These are phyloP conservation scores for Phytophthora quininea DNA, from an alignment of 352 stramenopile species.

Conservation along the genomic window DNA sequence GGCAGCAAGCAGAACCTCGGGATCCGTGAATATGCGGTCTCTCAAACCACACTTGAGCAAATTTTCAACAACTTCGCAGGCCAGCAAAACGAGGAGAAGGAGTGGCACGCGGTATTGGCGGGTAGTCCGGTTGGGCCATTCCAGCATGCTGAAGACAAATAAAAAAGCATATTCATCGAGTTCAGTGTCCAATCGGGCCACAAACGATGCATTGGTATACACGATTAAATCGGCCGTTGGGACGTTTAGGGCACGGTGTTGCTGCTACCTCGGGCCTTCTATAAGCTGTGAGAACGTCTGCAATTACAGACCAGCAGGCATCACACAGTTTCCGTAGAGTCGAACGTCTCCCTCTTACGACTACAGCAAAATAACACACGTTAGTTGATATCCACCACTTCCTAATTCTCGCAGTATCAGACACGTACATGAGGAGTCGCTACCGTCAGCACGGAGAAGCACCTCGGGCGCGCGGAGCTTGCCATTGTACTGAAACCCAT, in stretches of 20 bases:
- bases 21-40: conserved; percentile 89
- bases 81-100: conserved; percentile 75
- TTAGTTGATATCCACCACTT: not conserved
- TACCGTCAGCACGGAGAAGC: conserved; percentile 64
- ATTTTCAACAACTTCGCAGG: conserved; percentile 93
- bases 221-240: conserved; percentile 14
- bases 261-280: not conserved
- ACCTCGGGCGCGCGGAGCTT: conserved; percentile 90
- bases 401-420: not conserved
- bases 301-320: conserved; percentile 56
- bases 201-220: conserved; percentile 19
- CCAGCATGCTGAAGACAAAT: not conserved
- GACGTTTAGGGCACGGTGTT: conserved; percentile 3
- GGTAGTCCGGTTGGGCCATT: conserved; percentile 14
- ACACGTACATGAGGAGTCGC: conserved; percentile 73
- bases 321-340: conserved; percentile 80
- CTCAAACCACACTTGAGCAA: conserved; percentile 91
- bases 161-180: not conserved
- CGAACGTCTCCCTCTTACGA: conserved; percentile 78
- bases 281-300: not conserved
- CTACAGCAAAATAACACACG: conserved; percentile 32
- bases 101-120: conserved; percentile 53
- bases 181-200: conserved; percentile 17
- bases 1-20: conserved; percentile 40
- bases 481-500: conserved; percentile 95